Evolutionary conservation across 768 basidiomycete species (phyloP), one percentile per base, ranked within the genome.

Genomic region (Rubroboletus satanas): DNA sequence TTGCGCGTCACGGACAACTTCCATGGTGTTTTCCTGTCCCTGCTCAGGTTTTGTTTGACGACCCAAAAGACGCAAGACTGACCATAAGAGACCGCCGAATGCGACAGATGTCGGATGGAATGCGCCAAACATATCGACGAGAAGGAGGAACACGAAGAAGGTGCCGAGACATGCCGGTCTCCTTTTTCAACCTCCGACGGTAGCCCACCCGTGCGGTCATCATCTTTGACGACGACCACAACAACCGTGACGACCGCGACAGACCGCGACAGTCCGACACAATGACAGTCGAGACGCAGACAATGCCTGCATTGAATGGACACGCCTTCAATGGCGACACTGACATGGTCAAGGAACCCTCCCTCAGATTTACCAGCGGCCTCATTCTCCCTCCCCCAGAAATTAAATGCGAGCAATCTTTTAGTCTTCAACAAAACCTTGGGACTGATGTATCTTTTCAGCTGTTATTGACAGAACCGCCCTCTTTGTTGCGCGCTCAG

Each of bases 391-490:
- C 96, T 59, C 93, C 96, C 2, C 93, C 92, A 36, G 95, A 96
- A 70, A 94, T 98, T 65, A 93, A 96, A 79, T 87, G 93, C 86
- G 62, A 71, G 75, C 33, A 7, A 45, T 21, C 17, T 33, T 41
- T 32, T 53, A 29, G 51, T 37, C 33, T 10, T 11, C 6, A 17
- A 10, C 45, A 8, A 3, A 54, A 38, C 23, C 52, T 33, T n/a
- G 15, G 41, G 47, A 33, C 55, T 62, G 47, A 66, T 37, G 26
- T 12, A 18, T 39, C 7, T 31, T 46, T 64, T 31, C 59, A 95
- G 93, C 87, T 54, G 93, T 98, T 58, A 94, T 98, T 60, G 97
- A 98, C 77, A 84, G 93, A 66, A 99, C 97, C 14, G 95, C 97
- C 5, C 72, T 80, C 12, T 93, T 89, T 56, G 90, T 98, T 57